Base-by-base conservation (phyloP, 352 stramenopile species). In the Pythium insidiosum region DNA sequence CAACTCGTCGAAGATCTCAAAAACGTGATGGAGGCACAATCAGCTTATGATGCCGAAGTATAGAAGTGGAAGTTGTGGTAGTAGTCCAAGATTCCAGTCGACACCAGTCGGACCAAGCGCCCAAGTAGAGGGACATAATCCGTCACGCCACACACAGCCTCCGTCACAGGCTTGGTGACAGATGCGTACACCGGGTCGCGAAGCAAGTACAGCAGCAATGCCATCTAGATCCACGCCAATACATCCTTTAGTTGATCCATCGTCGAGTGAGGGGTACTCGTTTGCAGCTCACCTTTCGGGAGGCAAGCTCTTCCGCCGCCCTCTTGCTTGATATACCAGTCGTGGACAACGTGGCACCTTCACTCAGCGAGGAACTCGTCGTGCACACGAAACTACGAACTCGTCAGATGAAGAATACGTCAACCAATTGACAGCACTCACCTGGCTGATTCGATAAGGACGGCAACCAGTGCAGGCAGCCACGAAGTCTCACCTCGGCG, bases 21-120 rank as follows among this genome's bases (percentile, higher is more conserved):
- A n/a, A n/a, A n/a, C n/a, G n/a, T n/a, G n/a, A n/a, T n/a, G n/a
- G n/a, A n/a, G n/a, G n/a, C n/a, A n/a, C n/a, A n/a, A n/a, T n/a
- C n/a, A 12, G 29, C 41, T 56, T 92, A 93, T 58, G 80, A 93
- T 11, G 72, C 80, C 34, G 80, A 88, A 22, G 74, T 90, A 69
- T 93, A 93, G 50, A 93, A 93, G 62, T 93, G 63, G 54, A 83
- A 87, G 41, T 86, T 76, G 66, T 90, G 75, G 62, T 90, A 90
- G 68, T 93, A 90, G 50, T 84, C 66, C 50, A 90, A 40, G 24
- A 89, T 54, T 4, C 68, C 74, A n/a, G 68, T 73, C 25, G 68
- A 68, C 50, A 68, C 69, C 35, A 89, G 73, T 26, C 77, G 80
- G 45, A 89, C 72, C 15, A 84, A 53, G 45, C 80, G 84, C 44